Base-by-base conservation (phyloP, 108 stramenopile species). In the Schizochytrium sp. region DNA sequence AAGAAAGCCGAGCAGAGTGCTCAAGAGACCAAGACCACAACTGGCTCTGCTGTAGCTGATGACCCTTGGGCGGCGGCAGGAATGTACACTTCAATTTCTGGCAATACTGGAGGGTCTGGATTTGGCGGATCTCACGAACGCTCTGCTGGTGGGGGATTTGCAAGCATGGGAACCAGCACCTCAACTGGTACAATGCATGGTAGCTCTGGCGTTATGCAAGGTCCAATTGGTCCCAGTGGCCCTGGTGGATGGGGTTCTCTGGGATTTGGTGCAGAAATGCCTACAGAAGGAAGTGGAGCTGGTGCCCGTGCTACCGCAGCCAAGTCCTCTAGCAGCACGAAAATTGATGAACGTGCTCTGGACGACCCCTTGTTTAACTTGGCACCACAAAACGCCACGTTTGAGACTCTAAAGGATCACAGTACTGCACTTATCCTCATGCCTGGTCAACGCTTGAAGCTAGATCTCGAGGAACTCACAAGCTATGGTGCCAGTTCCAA, bases 341-440 rank as follows among this genome's bases (percentile, higher is more conserved):
- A 10, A 17, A 7, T 44, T 42, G 72, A 42, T 56, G 88, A 56
- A 1, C 10, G 13, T 42, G 46, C 49, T 19, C 4, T 87, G n/a
- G 88, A 90, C 4, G 59, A 64, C 55, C 69, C 76, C 50, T 53
- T 83, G 15, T 83, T 46, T 57, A 87, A 88, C 57, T 44, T 53
- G 15, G 59, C 61, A 13, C 88, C 76, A 10, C n/a, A 87, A 15
- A 88, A 69, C 12, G 90, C 90, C 57, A 47, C 46, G 19, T 90
- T 90, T 44, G 88, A 69, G 47, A 90, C 90, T 13, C 88, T 90
- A 38, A 90, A 88, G 57, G 90, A 90, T 45, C 76, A 83, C 38
- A 88, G 87, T 47, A 90, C 90, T 5, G 90, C 90, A 12, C 88
- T 90, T 17, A 17, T 90, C 46, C 47, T 90, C 5, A 5, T 12